Evolutionary conservation across 805 yeast species (phyloP), one percentile per base, ranked within the genome.

Genomic region (Ogataea pignaliae): DNA sequence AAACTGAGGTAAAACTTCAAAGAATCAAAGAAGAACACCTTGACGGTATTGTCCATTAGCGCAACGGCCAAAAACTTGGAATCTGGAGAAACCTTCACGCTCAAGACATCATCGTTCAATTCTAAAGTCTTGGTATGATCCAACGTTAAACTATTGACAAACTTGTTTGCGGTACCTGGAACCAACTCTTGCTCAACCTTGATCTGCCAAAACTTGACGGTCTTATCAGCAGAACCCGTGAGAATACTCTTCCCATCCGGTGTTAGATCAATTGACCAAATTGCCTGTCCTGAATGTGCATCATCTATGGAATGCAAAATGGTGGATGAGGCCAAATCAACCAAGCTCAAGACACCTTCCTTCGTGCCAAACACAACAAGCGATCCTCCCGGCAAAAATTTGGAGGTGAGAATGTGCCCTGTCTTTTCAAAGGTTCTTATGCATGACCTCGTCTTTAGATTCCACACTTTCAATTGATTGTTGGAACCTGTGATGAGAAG

Each of bases 201-300:
- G 59, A 93, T 79, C 39, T 83, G 79, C 99, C 99, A 93, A 61
- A 89, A 88, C 60, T 88, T 88, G 35, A 91, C 84, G 3, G 78
- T 68, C 60, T 90, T 90, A 64, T 93, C 99, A 34, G 95, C 95
- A 30, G 97, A 91, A 10, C 97, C 99, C 3, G 97, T 86, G 0
- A 90, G 81, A 39, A 93, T 69, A 1, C 83, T 73, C 53, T 79
- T 83, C 13, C 98, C 99, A 64, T 91, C 95, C 12, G 84, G 77
- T 2, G 91, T 79, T 30, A 93, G 61, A 61, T 91, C 97, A 53
- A 93, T 70, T 1, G 96, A 83, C 97, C 97, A 93, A 40, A 93
- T 78, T 1, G 97, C 87, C 39, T 59, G 57, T 28, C 81, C 83
- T 10, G 75, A 78, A 59, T 88, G 96, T 0, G 96, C 97, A 30